A percentile compares a stretch with the other conserved stretches of the same genome.
Conservation (phyloP, 2,329 filamentous ascomycete genomes). For the Sporothrix inflata region DNA sequence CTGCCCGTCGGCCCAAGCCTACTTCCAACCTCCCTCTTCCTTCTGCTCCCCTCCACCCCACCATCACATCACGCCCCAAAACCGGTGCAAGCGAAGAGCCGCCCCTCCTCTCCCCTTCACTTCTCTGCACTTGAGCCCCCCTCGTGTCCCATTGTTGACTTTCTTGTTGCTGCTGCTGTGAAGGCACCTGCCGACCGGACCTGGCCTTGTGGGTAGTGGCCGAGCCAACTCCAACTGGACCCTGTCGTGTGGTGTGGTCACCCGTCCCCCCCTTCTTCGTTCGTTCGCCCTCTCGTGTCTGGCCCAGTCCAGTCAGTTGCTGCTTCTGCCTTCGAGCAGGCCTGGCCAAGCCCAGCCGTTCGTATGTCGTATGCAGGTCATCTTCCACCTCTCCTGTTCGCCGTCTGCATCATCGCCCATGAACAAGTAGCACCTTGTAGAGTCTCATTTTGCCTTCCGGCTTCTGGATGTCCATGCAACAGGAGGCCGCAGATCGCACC, state of each 20-base stretch:
- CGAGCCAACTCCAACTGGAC: background rate
- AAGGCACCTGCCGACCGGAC: slow-evolving; percentile 17
- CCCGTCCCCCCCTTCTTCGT: background rate
- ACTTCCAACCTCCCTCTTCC: background rate
- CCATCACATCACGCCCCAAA: background rate
- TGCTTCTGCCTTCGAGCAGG: background rate
- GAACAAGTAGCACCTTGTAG: background rate
- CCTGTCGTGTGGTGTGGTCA: slow-evolving; percentile 26
- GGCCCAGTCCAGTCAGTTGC: background rate
- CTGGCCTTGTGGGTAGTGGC: background rate
- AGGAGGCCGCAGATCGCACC: background rate
- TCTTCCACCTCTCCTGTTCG: background rate
- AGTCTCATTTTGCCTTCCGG: background rate
- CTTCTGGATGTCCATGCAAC: background rate
- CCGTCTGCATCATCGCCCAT: background rate
- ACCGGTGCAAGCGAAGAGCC: background rate
- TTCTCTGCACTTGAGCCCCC: background rate
- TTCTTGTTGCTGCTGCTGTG: background rate
- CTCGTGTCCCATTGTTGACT: background rate
- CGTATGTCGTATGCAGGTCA: background rate
- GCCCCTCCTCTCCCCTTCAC: background rate
- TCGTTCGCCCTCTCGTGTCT: background rate
- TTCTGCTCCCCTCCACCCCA: background rate
- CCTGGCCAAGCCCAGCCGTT: background rate
- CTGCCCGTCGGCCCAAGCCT: background rate